These are phyloP conservation scores for Pythium biforme DNA, from an alignment of 352 stramenopile genomes.

Conservation along the genomic window DNA sequence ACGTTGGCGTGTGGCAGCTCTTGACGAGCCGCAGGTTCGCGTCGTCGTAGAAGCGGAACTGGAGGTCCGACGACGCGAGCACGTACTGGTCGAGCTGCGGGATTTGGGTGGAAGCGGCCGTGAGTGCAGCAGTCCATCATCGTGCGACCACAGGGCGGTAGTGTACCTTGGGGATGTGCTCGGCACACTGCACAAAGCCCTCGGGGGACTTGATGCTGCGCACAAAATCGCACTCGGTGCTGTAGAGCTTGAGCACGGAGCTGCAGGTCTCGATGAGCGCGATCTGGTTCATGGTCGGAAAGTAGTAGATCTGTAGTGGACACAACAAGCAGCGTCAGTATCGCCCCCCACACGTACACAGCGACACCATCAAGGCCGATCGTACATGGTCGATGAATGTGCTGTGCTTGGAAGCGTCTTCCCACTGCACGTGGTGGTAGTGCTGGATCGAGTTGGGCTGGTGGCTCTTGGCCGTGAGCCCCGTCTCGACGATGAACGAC, in stretches of 20 bases:
- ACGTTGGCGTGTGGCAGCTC: slow-evolving; percentile 79
- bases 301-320: slow-evolving; percentile 77
- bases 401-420: slow-evolving; percentile 86
- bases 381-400: slow-evolving; percentile 72
- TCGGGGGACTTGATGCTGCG: slow-evolving; percentile 61
- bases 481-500: slow-evolving; percentile 89
- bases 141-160: neutral
- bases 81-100: slow-evolving; percentile 72
- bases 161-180: slow-evolving; percentile 57
- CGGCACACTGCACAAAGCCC: slow-evolving; percentile 75
- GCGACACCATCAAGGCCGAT: no score
- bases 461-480: slow-evolving; percentile 76
- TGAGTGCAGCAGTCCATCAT: neutral
- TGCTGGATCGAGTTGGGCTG: slow-evolving; percentile 86
- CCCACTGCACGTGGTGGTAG: slow-evolving; percentile 75
- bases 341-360: no score
- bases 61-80: slow-evolving; percentile 72
- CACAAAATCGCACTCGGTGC: slow-evolving; percentile 67
- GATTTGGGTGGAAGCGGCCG: neutral
- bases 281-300: slow-evolving; percentile 61
- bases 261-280: slow-evolving; percentile 77
- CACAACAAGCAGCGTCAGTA: neutral
- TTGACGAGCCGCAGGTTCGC: slow-evolving; percentile 62
- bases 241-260: slow-evolving; percentile 81
- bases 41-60: slow-evolving; percentile 86